Evolutionary conservation across 768 basidiomycete species (phyloP).

Genomic region (Suillus occidentalis): DNA sequence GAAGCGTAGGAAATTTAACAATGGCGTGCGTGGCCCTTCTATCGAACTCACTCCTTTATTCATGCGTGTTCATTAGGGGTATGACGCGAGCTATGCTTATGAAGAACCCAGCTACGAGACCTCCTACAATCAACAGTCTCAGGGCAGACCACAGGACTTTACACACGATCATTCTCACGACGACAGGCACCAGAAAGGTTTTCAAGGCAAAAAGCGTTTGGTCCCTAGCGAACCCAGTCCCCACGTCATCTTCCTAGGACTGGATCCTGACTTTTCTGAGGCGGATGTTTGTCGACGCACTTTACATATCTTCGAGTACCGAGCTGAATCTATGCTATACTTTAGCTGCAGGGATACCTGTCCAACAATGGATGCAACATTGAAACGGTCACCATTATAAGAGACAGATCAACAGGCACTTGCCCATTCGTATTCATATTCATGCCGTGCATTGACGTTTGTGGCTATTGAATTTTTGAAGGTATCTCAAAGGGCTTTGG

Average conservation of each 20-base stretch:
- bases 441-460: conserved; percentile 73
- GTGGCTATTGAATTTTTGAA: conserved; percentile 68
- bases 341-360: conserved; percentile 79
- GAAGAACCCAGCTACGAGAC: conserved; percentile 45
- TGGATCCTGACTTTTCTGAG: conserved; percentile 91
- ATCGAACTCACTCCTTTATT: conserved; percentile 2
- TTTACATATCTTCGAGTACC: conserved; percentile 37
- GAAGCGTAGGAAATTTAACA: conserved; percentile 79
- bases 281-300: conserved; percentile 72
- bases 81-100: conserved; percentile 49
- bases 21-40: conserved; percentile 53
- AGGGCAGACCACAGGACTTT: conserved; percentile 29
- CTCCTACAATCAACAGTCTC: conserved; percentile 30
- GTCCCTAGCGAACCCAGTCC: conserved; percentile 83
- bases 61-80: conserved; percentile 40
- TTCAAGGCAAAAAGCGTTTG: conserved; percentile 69
- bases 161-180: conserved; percentile 52
- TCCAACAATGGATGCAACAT: conserved; percentile 69
- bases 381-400: conserved; percentile 92
- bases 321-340: conserved; percentile 35
- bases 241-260: conserved; percentile 93
- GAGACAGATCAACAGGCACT: conserved; percentile 96
- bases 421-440: conserved; percentile 75
- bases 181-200: conserved; percentile 43
- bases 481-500: conserved; percentile 95